Evolutionary conservation across 1,139 yeast species (phyloP), one percentile per base, ranked within the genome.

Genomic region (Groenewaldozyma auringiensis): DNA sequence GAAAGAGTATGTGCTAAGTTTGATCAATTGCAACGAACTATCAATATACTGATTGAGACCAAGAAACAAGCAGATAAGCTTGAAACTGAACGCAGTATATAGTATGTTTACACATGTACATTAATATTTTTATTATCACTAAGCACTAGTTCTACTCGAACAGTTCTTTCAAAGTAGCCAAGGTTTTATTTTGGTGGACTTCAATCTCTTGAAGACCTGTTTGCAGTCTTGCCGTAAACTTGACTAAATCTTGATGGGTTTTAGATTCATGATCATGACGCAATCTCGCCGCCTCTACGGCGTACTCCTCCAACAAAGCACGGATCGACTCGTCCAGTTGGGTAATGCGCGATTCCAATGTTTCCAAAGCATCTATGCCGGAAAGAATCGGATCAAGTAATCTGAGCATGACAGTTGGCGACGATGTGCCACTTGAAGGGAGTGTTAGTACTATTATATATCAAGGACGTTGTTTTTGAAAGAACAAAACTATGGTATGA

Each of bases 31-130:
- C 74, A 85, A 47, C 79, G 83, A 53, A 73, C 83, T 0, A 85
- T 87, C 37, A 81, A 81, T 9, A 76, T 83, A 2, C 69, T 92
- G 50, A 69, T 89, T 46, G 97, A 92, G 49, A 74, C 92, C 9
- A 92, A 92, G 67, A 83, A 80, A 62, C 95, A 87, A 45, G 78
- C 79, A 34, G 98, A 92, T 64, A 88, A 88, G 65, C 68, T 88
- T 18, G 94, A 86, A 52, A 79, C 94, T 1, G 96, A 88, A 56
- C 74, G 83, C 42, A 72, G 74, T 50, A 74, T 85, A 52, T 72
- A 81, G 29, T 76, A 76, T 57, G 50, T 49, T 4, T 55, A 53
- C 49, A n/a, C n/a, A 54, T 48, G 37, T 49, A 42, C 16, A 38
- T 4, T n/a, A n/a, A n/a, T n/a, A n/a, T n/a, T n/a, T n/a, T n/a